Evolutionary conservation across 441 rosid genomes (phyloP), one percentile per base, ranked within the genome.

Genomic region (Adansonia grandidieri): DNA sequence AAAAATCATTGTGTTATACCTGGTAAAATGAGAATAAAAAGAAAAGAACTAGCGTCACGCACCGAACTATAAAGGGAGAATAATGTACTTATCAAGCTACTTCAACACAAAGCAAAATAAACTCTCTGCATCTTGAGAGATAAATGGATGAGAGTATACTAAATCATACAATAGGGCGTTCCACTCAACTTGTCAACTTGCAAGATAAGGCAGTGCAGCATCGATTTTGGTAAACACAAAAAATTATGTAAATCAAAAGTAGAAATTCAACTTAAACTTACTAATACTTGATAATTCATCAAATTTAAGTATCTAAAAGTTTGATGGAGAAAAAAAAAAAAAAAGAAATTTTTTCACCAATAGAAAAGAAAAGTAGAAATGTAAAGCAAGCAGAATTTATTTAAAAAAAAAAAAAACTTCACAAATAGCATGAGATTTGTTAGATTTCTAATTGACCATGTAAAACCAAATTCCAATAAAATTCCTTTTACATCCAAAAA

Each of bases 1-100:
- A 82, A 88, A 89, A 83, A 93, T 87, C 93, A 90, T 80, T 70
- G 88, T 86, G 78, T 90, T 85, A 80, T 89, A 88, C 90, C 97
- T 93, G 82, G 68, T 56, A 24, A 57, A 69, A 14, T 19, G 64
- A 54, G 64, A 28, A 67, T 9, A 48, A 53, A 75, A n/a, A 17
- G 10, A 57, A 22, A 3, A 48, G 48, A 65, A 76, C 54, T 74
- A 53, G 58, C 37, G 80, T 73, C 54, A 76, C 70, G 32, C 6
- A 74, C 9, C 74, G 20, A 63, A 51, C 20, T 44, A 32, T 11
- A 20, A 2, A 79, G 51, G 60, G 6, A 60, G 61, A 11, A 9
- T 44, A 37, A 40, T 9, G 22, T 22, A 69, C 22, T 62, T 4
- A 77, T 69, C 44, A 7, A 13, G 28, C 44, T 57, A 40, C 6